Evolutionary conservation across 768 basidiomycete species (phyloP).

Genomic region (Auricularia sp.): DNA sequence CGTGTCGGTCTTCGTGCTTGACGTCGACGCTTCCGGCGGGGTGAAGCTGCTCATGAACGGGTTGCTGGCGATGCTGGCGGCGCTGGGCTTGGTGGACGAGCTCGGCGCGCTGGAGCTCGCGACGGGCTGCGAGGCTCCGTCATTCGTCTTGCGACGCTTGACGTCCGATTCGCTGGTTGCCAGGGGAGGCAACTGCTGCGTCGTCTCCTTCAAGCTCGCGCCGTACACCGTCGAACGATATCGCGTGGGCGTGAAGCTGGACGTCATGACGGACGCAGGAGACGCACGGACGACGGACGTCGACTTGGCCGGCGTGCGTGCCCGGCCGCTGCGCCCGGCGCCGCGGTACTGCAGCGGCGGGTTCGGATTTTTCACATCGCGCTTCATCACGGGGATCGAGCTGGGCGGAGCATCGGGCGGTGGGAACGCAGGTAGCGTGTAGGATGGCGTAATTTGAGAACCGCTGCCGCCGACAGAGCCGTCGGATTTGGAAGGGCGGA

Average conservation of each 20-base stretch:
- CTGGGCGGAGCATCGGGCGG: not conserved
- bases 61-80: no score
- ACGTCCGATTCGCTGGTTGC: not conserved
- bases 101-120: no score
- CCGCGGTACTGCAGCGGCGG: not conserved
- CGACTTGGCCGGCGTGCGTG: not conserved
- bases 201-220: not conserved
- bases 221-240: not conserved
- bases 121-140: not conserved
- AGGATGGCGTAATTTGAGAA: not conserved
- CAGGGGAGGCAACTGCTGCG: not conserved
- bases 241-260: not conserved
- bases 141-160: not conserved
- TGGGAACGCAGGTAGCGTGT: not conserved
- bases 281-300: not conserved
- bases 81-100: no score
- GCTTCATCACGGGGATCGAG: not conserved
- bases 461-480: not conserved
- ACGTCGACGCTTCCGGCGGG: no score
- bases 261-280: not conserved
- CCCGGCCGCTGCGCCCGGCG: not conserved
- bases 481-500: not conserved
- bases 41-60: no score
- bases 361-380: not conserved
- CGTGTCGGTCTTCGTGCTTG: no score